phyloP scores from a whole-genome alignment of 768 basidiomycete species.

The Naganishia onofrii region DNA sequence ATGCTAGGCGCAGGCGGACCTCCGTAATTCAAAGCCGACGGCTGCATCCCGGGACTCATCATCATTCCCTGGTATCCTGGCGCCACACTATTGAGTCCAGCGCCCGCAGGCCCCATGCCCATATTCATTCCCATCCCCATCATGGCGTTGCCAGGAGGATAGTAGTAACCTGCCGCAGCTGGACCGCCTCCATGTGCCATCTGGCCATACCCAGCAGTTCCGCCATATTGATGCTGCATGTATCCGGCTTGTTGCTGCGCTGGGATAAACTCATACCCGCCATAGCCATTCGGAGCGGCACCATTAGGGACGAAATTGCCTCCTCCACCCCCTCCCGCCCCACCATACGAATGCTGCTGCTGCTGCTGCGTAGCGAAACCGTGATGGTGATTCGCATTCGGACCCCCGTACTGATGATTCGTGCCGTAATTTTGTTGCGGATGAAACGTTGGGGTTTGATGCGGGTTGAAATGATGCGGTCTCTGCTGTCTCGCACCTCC shows the following conservation, averaged over 20 bases:
- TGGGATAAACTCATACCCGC: constrained; percentile 14
- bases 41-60: neutral
- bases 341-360: constrained; percentile 8
- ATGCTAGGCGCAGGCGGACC: neutral
- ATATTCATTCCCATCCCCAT: constrained; percentile 17
- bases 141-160: neutral
- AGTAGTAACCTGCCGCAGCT: neutral
- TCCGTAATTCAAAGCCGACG: neutral
- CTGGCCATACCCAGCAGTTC: neutral
- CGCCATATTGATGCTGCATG: constrained; percentile 15
- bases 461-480: constrained; percentile 9
- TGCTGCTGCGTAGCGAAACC: constrained; percentile 4
- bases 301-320: constrained; percentile 1
- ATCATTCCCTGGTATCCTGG: constrained; percentile 6
- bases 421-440: constrained; percentile 15
- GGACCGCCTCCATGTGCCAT: neutral
- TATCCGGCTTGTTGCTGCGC: constrained; percentile 9
- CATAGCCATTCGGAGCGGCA: constrained; percentile 3
- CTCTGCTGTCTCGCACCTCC: constrained; percentile 1
- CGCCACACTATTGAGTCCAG: neutral
- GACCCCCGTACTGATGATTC: neutral
- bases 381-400: constrained; percentile 4
- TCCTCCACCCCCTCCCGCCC: neutral
- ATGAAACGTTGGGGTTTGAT: constrained; percentile 10
- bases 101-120: constrained; percentile 1